These are phyloP conservation scores for Nakazawaea populi DNA, from an alignment of 805 yeast species.

Conservation along the genomic window DNA sequence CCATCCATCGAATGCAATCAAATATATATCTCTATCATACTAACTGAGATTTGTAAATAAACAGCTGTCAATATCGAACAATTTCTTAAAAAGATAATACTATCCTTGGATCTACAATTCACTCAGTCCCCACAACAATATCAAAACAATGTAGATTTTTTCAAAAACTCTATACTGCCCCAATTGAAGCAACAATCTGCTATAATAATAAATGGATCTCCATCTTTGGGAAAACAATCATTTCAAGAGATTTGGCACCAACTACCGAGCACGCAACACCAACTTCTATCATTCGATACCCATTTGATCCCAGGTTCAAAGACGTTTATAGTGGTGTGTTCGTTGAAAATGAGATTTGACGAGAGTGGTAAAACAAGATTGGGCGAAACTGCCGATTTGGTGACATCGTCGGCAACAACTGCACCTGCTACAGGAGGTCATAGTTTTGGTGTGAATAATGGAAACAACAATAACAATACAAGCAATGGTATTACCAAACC, in stretches of 20 bases:
- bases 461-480: slow-evolving; percentile 9
- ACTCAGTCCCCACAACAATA: slow-evolving; percentile 8
- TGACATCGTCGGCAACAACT: background rate
- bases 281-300: slow-evolving; percentile 55
- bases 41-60: too few species aligned
- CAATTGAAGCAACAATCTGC: slow-evolving; percentile 47
- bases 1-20: background rate
- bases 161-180: slow-evolving; percentile 26
- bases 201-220: slow-evolving; percentile 53
- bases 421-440: background rate
- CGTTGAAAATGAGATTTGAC: slow-evolving; percentile 64
- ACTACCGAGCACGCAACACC: slow-evolving; percentile 56
- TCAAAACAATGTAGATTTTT: slow-evolving; percentile 14
- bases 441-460: slow-evolving; percentile 14
- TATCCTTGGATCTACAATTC: slow-evolving; percentile 19
- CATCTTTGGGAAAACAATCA: slow-evolving; percentile 42
- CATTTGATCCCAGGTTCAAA: slow-evolving; percentile 67
- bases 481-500: slow-evolving; percentile 29
- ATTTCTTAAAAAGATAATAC: slow-evolving; percentile 18
- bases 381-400: slow-evolving; percentile 58
- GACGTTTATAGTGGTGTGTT: slow-evolving; percentile 39
- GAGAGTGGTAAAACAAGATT: slow-evolving; percentile 64
- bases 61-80: slow-evolving; percentile 16
- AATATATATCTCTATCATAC: too few species aligned
- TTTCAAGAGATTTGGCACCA: slow-evolving; percentile 57